Percentiles rank a stretch among this genome's conserved stretches.
These are phyloP conservation scores for Lindgomyces ingoldianus DNA, from an alignment of 495 filamentous ascomycete species.

Conservation along the genomic window DNA sequence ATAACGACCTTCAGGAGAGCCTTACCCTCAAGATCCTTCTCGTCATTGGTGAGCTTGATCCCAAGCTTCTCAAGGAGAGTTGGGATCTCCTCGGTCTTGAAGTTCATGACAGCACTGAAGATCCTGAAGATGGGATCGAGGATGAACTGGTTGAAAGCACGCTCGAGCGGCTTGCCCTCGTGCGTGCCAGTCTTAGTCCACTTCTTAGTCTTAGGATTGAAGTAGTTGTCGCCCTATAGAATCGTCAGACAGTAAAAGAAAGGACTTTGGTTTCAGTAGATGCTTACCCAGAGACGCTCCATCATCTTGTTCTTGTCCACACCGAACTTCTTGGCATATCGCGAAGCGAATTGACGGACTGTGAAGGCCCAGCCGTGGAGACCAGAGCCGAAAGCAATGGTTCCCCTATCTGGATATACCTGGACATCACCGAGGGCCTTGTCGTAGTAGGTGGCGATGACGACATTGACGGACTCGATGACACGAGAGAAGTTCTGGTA, in stretches of 20 bases:
- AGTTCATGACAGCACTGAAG: constrained; percentile 93
- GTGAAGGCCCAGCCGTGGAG: constrained; percentile 99
- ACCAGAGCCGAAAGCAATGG: constrained; percentile 98
- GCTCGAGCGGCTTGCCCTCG: constrained; percentile 88
- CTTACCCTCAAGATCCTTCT: constrained; percentile 96
- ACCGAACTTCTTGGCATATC: constrained; percentile 99
- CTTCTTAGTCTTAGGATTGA: constrained; percentile 99
- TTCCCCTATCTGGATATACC: constrained; percentile 94
- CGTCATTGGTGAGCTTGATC: constrained; percentile 81
- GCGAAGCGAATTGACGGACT: constrained; percentile 92
- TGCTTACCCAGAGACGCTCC: constrained; percentile 93
- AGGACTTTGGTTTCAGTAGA: not conserved
- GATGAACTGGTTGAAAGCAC: constrained; percentile 99
- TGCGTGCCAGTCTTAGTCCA: constrained; percentile 83
- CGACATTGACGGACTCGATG: constrained; percentile 99
- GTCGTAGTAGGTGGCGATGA: constrained; percentile 98
- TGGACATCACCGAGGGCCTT: constrained; percentile 95
- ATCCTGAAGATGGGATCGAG: constrained; percentile 99
- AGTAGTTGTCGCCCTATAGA: constrained; percentile 90
- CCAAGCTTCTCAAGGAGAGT: constrained; percentile 86
- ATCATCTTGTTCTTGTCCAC: constrained; percentile 99
- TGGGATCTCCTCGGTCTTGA: constrained; percentile 91
- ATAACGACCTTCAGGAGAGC: constrained; percentile 94
- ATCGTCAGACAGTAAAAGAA: not conserved
- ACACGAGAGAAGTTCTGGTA: constrained; percentile 99